Evolutionary conservation across 257 asterid species (phyloP), one percentile per base, ranked within the genome.

Genomic region (Rehmannia glutinosa): DNA sequence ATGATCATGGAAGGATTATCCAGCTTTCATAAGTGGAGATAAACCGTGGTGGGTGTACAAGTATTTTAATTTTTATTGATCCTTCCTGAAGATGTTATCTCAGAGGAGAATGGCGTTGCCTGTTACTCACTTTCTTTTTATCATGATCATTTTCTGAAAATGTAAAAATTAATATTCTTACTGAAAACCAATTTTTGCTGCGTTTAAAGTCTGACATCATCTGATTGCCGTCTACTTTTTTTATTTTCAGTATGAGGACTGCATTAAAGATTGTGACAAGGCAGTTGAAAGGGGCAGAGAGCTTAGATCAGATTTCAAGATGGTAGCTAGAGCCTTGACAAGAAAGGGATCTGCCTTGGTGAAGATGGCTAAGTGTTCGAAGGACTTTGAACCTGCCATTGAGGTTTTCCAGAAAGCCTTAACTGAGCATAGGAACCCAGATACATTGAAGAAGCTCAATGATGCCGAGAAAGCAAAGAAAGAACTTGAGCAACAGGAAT

Each of bases 281-380:
- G 99, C 99, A 49, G 96, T 93, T 20, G 99, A 93, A 75, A 90
- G 95, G 74, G 97, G 97, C 3, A 71, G 99, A 73, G 97, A 90
- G 59, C 73, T 93, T 46, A 90, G 97, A 73, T 77, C 92, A 0
- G 99, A 93, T 77, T 90, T 2, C 75, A 93, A 93, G 85, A 88
- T 93, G 96, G 17, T 93, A 19, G 95, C 99, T 27, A 84, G 92
- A 83, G 97, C 99, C 13, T 73, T 93, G 66, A 93, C 99, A 11
- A 83, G 99, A 53, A 93, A 93, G 77, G 99, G 99, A 35, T 78
- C 89, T 54, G 99, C 99, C 38, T 72, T 93, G 71, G 86, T 75
- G 35, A 93, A 93, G 77, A 73, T 83, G 88, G 95, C 95, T 5
- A 90, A 86, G 74, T 57, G 68, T 66, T 90, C 99, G 0, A 83